Base-by-base conservation (phyloP, 768 basidiomycete species). In the Brasilioporus rufonigricans region DNA sequence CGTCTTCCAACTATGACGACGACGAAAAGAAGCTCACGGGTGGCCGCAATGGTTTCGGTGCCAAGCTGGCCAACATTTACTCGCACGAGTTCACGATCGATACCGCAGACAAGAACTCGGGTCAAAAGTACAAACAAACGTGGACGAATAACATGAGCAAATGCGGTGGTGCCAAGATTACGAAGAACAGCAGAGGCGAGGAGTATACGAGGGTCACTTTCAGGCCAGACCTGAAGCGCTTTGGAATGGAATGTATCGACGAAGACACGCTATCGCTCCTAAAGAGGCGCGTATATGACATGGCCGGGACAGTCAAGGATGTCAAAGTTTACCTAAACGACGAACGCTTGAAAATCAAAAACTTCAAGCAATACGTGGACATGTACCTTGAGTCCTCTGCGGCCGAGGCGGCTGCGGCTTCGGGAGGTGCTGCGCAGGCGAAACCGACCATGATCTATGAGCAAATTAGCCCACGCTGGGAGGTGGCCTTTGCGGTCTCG, bases 11-110 rank as follows among this genome's bases (percentile, higher is more conserved):
- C 77, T 98, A 96, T 65, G 96, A 99, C 71, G 97, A 99, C 63
- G 89, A 94, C 71, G 95, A 99, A 76, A 97, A 94, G 81, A 98
- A 97, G 74, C 81, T 98, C 46, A 98, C 94, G 0, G 97, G 97
- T 73, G 97, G 97, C 71, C 86, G 97, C 65, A 99, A 99, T 65
- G 97, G 97, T 66, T 98, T 93, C 65, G 97, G 97, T 63, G 97
- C 97, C 49, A 99, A 99, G 70, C 81, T 99, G 39, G 89, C 97
- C 50, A 98, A 99, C 74, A 97, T 98, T 61, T 99, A 98, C 76
- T 99, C 97, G 3, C 87, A 82, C 58, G 90, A 96, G 69, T 99
- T 99, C 73, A 93, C 86, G 11, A 80, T 99, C 64, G 97, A 99
- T 63, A 99, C 97, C 2, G 95, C 93, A 3, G 91, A 95, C 75